Evolutionary conservation across 2,329 filamentous ascomycete species (phyloP), one percentile per base, ranked within the genome.

Genomic region (Pseudonectria buxi): DNA sequence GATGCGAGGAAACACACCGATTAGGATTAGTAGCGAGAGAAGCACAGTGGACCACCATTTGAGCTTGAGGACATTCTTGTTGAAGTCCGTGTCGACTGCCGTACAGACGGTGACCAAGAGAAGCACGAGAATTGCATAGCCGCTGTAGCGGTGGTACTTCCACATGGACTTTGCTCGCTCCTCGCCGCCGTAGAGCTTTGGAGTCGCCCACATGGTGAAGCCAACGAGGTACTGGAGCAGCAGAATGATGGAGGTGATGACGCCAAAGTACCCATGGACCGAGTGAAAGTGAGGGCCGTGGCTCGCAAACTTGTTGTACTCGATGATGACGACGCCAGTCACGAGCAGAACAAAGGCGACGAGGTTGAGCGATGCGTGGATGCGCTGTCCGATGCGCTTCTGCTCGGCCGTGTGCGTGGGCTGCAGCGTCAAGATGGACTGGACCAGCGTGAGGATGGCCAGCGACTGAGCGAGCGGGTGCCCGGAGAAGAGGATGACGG

Each of bases 381-480:
- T 50, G 39, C 65, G 64, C 43, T 74, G 71, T 25, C 75, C 77
- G 26, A 63, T 52, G 26, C 63, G 59, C 63, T 95, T 95, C 63
- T 95, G 85, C 12, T 69, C 61, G 2, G 80, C 67, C 0, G 85
- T 85, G 50, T 84, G 76, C 0, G 90, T 95, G 2, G 90, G 92
- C 60, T 98, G 92, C 25, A 96, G 74, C 48, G 92, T 67, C 34
- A 96, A 78, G 46, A 89, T 78, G 36, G 82, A 83, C 68, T 95
- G 83, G 13, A 84, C 74, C 51, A 92, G 70, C 39, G 86, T 70
- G 43, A 95, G 70, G 39, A 94, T 61, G 32, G 79, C 88, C 38
- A 83, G 46, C 10, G 67, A 71, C 63, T 75, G 70, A 39, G 81
- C 68, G 56, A 95, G 79, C 7, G 90, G 90, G 61, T 96, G 90